Evolutionary conservation across 2,329 filamentous ascomycete genomes (phyloP).

Genomic region (Aspergillus carbonarius): DNA sequence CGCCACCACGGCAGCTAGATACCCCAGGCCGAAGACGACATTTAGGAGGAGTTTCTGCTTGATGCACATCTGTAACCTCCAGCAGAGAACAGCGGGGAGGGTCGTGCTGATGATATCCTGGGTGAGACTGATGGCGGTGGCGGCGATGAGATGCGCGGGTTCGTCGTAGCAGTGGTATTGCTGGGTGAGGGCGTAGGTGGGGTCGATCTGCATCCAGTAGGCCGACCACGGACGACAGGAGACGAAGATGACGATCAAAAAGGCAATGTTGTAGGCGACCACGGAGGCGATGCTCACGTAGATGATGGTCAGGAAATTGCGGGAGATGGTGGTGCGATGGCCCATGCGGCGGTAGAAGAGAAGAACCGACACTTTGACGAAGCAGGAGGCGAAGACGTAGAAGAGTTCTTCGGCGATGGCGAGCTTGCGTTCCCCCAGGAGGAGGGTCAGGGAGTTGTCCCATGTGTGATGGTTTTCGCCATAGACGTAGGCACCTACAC

Average conservation of each 20-base stretch:
- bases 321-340: conserved; percentile 5
- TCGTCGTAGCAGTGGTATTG: conserved; percentile 5
- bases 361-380: conserved; percentile 2
- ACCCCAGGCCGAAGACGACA: conserved; percentile 4
- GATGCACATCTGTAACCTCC: conserved; percentile 1
- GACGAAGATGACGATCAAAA: conserved; percentile 6
- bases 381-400: conserved; percentile 1
- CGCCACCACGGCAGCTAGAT: conserved; percentile 3
- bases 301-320: background rate
- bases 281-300: conserved; percentile 9
- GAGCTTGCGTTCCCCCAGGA: conserved; percentile 3
- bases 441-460: conserved; percentile 2
- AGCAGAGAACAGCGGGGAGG: conserved; percentile 2
- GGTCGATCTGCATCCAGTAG: conserved; percentile 9
- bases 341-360: conserved; percentile 13
- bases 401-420: conserved; percentile 1
- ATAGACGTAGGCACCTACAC: background rate
- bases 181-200: background rate
- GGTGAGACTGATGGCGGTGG: conserved; percentile 1
- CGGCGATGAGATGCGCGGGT: conserved; percentile 4
- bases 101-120: conserved; percentile 9
- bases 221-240: conserved; percentile 5
- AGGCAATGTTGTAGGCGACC: conserved; percentile 5
- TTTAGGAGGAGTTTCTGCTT: conserved; percentile 8
- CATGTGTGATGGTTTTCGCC: conserved; percentile 10